Conservation (phyloP, 352 stramenopile genomes). For the Lagenidium giganteum region DNA sequence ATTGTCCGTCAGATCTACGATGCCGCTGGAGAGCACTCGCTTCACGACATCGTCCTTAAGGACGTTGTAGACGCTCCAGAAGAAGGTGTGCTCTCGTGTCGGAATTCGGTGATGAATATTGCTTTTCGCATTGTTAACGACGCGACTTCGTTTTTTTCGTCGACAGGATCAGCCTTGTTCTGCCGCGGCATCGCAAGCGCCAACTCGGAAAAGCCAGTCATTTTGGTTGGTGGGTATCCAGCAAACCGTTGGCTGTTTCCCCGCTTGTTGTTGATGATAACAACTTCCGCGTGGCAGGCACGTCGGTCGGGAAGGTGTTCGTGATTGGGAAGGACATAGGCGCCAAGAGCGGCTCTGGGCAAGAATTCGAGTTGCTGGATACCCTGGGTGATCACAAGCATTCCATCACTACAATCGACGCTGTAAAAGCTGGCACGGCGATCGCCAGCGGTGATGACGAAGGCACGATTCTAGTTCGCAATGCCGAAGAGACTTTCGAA, state of each 20-base stretch:
- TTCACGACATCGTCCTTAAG: constrained; percentile 57
- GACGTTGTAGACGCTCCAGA: constrained; percentile 30
- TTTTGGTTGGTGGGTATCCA: constrained; percentile 39
- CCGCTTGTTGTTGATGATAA: not conserved
- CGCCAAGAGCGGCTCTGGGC: constrained; percentile 31
- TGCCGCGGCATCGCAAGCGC: constrained; percentile 59
- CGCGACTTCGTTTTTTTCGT: not conserved
- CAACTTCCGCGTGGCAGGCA: constrained; percentile 21
- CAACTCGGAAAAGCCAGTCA: constrained; percentile 31
- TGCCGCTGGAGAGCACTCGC: constrained; percentile 36
- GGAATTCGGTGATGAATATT: not conserved
- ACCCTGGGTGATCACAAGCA: constrained; percentile 49
- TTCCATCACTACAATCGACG: constrained; percentile 56
- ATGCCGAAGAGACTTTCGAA: constrained; percentile 46
- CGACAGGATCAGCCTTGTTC: constrained; percentile 39
- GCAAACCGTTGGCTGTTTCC: not conserved
- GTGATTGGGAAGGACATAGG: constrained; percentile 48
- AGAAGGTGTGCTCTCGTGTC: constrained; percentile 31
- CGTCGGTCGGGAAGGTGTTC: constrained; percentile 51
- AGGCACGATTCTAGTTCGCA: constrained; percentile 52
- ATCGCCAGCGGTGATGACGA: constrained; percentile 57
- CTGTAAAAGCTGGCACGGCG: constrained; percentile 24
- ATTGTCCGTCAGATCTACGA: constrained; percentile 49
- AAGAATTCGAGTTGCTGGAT: constrained; percentile 59
- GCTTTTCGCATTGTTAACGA: not conserved